phyloP scores from a whole-genome alignment of 1,139 yeast genomes.

The Pichia sp. region DNA sequence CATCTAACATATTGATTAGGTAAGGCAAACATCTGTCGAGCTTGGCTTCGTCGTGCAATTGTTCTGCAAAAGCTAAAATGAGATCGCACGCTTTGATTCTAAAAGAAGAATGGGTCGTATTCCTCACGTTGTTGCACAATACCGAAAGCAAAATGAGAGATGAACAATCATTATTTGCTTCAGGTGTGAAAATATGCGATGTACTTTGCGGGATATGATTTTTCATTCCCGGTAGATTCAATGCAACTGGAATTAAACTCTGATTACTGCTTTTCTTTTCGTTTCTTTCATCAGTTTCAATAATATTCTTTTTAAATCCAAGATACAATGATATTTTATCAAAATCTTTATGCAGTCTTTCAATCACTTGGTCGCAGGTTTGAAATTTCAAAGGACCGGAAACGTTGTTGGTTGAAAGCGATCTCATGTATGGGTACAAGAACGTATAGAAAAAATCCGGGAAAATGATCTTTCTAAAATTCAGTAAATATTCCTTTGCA shows the following conservation, averaged over 20 bases:
- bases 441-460: conserved; percentile 69
- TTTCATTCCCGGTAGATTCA: conserved; percentile 43
- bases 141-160: conserved; percentile 58
- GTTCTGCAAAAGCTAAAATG: conserved; percentile 67
- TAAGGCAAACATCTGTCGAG: conserved; percentile 83
- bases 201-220: conserved; percentile 36
- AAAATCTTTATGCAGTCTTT: conserved; percentile 48
- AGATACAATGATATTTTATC: conserved; percentile 42
- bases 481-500: conserved; percentile 44
- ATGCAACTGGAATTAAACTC: conserved; percentile 31
- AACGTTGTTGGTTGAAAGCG: conserved; percentile 25
- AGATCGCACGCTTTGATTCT: conserved; percentile 70
- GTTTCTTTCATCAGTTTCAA: conserved; percentile 10
- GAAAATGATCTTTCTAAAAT: conserved; percentile 45
- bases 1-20: conserved; percentile 49
- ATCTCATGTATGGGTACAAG: conserved; percentile 57
- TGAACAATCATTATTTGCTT: conserved; percentile 33
- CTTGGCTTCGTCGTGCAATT: conserved; percentile 73
- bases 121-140: conserved; percentile 57
- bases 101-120: conserved; percentile 53
- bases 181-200: conserved; percentile 21
- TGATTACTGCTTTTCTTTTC: neutral
- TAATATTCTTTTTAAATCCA: conserved; percentile 28
- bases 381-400: conserved; percentile 13
- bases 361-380: conserved; percentile 53